Conservation (phyloP, 768 basidiomycete genomes). For the Candolleomyces aberdarensis region DNA sequence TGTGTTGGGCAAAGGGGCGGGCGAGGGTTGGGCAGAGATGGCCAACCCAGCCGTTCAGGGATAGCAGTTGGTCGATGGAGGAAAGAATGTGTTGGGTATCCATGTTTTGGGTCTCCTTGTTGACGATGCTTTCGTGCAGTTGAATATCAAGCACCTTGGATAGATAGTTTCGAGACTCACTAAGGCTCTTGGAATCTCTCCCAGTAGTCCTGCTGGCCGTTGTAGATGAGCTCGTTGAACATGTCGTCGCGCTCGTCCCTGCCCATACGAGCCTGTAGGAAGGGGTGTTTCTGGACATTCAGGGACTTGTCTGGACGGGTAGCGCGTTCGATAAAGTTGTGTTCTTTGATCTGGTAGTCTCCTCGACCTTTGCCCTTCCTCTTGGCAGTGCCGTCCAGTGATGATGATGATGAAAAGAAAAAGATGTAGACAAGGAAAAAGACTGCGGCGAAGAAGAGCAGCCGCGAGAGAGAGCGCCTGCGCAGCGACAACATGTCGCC, state of each 20-base stretch:
- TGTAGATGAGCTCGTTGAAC: constrained; percentile 67
- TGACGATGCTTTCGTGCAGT: constrained; percentile 55
- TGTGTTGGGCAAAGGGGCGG: constrained; percentile 94
- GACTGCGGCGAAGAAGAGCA: constrained; percentile 30
- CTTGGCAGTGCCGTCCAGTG: constrained; percentile 28
- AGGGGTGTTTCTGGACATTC: constrained; percentile 85
- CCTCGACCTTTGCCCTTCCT: background rate
- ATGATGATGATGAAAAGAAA: constrained; percentile 28
- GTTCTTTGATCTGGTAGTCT: constrained; percentile 40
- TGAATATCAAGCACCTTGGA: background rate
- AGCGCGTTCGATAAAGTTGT: constrained; percentile 54
- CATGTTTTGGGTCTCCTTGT: constrained; percentile 80
- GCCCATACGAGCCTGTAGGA: constrained; percentile 85
- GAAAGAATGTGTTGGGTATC: constrained; percentile 88
- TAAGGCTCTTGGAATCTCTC: constrained; percentile 88
- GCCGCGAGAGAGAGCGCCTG: constrained; percentile 46
- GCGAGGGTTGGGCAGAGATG: constrained; percentile 90
- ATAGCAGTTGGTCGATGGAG: constrained; percentile 91
- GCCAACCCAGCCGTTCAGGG: constrained; percentile 97
- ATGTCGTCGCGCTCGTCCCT: constrained; percentile 83
- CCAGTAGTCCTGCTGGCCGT: constrained; percentile 89
- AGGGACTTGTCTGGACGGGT: constrained; percentile 69
- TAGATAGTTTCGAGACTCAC: constrained; percentile 42
- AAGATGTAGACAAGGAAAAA: constrained; percentile 33
- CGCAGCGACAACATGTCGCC: constrained; percentile 42